These are phyloP conservation scores for Spergularia bocconei DNA, from an alignment of 148 eudicot species.

Conservation along the genomic window DNA sequence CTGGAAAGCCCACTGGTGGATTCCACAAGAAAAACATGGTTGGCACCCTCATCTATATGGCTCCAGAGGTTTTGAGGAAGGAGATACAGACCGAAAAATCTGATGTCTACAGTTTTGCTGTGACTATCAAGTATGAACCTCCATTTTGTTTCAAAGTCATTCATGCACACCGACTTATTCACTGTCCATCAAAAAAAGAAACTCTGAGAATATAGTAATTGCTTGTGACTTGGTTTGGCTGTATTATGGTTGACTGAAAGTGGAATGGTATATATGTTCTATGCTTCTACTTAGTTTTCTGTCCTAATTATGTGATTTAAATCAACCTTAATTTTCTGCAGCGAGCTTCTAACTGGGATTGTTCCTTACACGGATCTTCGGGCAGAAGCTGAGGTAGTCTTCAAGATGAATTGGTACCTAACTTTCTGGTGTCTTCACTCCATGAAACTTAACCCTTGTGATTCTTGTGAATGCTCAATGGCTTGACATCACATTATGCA, in stretches of 20 bases:
- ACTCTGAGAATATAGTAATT: not conserved
- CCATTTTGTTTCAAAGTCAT: not conserved
- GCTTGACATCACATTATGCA: not conserved
- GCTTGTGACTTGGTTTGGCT: slow-evolving; percentile 7
- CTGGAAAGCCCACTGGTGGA: slow-evolving; percentile 98
- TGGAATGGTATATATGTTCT: not conserved
- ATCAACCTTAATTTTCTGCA: slow-evolving; percentile 37
- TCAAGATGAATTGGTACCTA: slow-evolving; percentile 7
- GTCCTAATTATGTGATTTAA: not conserved
- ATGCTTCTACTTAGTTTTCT: not conserved
- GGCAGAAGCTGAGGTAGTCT: slow-evolving; percentile 84
- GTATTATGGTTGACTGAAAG: slow-evolving; percentile 4
- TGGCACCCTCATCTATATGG: slow-evolving; percentile 97
- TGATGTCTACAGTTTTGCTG: slow-evolving; percentile 91
- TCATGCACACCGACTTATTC: not conserved
- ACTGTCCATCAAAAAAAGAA: not conserved
- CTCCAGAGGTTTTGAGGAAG: slow-evolving; percentile 91
- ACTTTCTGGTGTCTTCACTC: not conserved
- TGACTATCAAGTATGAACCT: slow-evolving; percentile 74
- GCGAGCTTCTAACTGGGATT: slow-evolving; percentile 94
- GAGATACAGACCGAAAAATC: slow-evolving; percentile 85
- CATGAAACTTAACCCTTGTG: not conserved
- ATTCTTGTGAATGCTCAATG: not conserved
- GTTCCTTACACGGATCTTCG: slow-evolving; percentile 98
- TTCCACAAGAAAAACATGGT: slow-evolving; percentile 97